Percentiles rank a stretch among this genome's conserved stretches.
These are phyloP conservation scores for Parasitella parasitica DNA, from an alignment of 371 early-diverging fungal genomes.

Conservation along the genomic window DNA sequence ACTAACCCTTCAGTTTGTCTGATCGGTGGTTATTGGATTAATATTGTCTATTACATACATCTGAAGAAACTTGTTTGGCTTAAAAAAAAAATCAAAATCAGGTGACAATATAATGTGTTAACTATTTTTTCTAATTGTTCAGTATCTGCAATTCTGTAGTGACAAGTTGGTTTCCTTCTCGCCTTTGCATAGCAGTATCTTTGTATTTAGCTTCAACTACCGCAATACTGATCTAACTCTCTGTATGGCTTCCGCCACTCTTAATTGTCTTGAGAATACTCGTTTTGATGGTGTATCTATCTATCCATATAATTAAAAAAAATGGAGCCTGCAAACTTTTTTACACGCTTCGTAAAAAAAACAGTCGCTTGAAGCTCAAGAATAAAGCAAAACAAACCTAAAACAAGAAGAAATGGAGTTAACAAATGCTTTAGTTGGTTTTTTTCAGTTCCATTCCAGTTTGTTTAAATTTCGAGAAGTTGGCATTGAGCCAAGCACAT, in stretches of 20 bases:
- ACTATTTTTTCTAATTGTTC: conserved; percentile 20
- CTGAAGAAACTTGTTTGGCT: background rate
- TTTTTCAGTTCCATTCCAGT: too few relatives aligned
- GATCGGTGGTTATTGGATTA: conserved; percentile 19
- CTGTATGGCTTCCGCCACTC: conserved; percentile 20
- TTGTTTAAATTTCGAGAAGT: too few relatives aligned
- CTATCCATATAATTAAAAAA: too few relatives aligned
- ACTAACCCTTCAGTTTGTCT: conserved; percentile 23
- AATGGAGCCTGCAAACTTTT: too few relatives aligned
- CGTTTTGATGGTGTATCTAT: conserved; percentile 21
- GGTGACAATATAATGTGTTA: conserved; percentile 15
- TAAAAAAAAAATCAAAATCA: background rate
- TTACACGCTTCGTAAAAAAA: too few relatives aligned
- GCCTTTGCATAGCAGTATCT: conserved; percentile 21
- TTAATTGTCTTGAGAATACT: conserved; percentile 24
- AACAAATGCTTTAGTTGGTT: too few relatives aligned
- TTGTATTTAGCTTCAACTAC: conserved; percentile 22
- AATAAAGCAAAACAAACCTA: too few relatives aligned
- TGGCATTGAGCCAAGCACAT: too few relatives aligned
- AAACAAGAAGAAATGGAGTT: too few relatives aligned
- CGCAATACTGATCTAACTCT: conserved; percentile 19
- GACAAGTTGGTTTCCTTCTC: conserved; percentile 11
- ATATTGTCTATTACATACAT: conserved; percentile 19
- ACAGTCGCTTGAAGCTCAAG: too few relatives aligned
- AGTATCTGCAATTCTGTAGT: conserved; percentile 20